Percentiles rank a stretch among this genome's conserved stretches.
These are phyloP conservation scores for Neurospora sp. DNA, from an alignment of 495 filamentous ascomycete species.

Conservation along the genomic window DNA sequence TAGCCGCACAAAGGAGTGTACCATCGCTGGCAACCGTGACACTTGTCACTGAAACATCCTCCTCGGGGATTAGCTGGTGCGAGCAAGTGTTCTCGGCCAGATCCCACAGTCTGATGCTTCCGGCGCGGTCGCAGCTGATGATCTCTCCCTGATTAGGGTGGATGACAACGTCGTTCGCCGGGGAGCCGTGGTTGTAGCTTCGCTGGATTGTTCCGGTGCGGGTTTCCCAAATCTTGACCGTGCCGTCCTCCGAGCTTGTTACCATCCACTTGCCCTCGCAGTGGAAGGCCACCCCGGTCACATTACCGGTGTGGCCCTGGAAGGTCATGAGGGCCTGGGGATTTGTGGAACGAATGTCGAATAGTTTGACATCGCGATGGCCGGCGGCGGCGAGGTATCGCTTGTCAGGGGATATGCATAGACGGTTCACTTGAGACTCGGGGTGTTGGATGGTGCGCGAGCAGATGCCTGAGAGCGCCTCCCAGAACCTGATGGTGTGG, in stretches of 20 bases:
- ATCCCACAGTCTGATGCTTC: constrained; percentile 94
- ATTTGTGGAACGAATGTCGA: constrained; percentile 94
- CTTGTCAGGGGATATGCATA: constrained; percentile 98
- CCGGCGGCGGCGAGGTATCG: constrained; percentile 90
- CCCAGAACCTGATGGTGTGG: constrained; percentile 99
- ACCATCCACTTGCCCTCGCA: constrained; percentile 99
- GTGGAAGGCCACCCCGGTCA: constrained; percentile 95
- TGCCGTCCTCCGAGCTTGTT: constrained; percentile 94
- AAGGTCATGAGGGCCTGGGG: constrained; percentile 85
- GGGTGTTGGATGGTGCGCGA: constrained; percentile 95
- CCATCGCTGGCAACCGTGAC: constrained; percentile 96
- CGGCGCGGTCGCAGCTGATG: constrained; percentile 86
- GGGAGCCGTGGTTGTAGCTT: constrained; percentile 76
- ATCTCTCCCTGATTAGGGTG: constrained; percentile 98
- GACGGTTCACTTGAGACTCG: constrained; percentile 94
- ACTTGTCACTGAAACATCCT: constrained; percentile 83
- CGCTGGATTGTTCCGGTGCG: constrained; percentile 77
- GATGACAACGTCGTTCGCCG: constrained; percentile 94
- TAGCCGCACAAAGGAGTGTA: constrained; percentile 87
- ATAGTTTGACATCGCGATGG: constrained; percentile 90
- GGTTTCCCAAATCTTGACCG: constrained; percentile 98
- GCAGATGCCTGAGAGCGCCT: constrained; percentile 93
- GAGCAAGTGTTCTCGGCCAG: constrained; percentile 93
- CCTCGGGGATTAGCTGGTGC: constrained; percentile 92
- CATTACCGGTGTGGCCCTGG: constrained; percentile 88